These are phyloP conservation scores for Aurifilum marmelostoma DNA, from an alignment of 2,329 filamentous ascomycete species.

Conservation along the genomic window DNA sequence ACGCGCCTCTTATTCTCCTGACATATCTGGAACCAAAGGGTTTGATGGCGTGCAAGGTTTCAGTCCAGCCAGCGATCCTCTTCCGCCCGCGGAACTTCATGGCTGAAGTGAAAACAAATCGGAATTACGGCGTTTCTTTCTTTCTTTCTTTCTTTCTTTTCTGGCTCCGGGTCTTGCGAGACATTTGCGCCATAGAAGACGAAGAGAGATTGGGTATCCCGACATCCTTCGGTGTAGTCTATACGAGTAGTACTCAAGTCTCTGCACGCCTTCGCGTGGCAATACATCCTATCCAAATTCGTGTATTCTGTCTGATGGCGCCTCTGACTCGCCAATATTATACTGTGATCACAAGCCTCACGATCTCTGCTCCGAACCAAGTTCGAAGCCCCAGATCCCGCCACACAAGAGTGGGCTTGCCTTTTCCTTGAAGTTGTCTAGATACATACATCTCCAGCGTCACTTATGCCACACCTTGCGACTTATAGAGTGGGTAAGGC, in stretches of 20 bases:
- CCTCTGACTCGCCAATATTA: too few relatives aligned
- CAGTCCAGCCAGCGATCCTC: background rate
- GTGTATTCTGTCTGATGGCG: background rate
- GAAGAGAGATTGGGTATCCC: background rate
- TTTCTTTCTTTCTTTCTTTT: too few relatives aligned
- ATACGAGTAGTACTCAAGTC: too few relatives aligned
- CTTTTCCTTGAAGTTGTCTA: background rate
- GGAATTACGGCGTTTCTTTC: background rate
- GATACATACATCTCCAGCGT: background rate
- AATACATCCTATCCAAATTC: background rate
- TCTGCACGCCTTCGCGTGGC: background rate
- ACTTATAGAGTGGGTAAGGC: background rate
- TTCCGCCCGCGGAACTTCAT: background rate
- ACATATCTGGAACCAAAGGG: background rate
- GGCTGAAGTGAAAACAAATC: background rate
- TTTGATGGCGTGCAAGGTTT: background rate
- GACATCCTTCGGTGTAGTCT: background rate
- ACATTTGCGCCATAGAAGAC: background rate
- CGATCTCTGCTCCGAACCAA: background rate
- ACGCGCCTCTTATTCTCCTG: background rate
- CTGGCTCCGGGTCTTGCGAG: background rate
- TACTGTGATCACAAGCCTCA: background rate
- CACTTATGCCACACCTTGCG: background rate
- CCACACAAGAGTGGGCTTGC: background rate
- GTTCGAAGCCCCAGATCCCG: background rate